Conservation (phyloP, 305 asterid species). For the Euphrasia arctica region DNA sequence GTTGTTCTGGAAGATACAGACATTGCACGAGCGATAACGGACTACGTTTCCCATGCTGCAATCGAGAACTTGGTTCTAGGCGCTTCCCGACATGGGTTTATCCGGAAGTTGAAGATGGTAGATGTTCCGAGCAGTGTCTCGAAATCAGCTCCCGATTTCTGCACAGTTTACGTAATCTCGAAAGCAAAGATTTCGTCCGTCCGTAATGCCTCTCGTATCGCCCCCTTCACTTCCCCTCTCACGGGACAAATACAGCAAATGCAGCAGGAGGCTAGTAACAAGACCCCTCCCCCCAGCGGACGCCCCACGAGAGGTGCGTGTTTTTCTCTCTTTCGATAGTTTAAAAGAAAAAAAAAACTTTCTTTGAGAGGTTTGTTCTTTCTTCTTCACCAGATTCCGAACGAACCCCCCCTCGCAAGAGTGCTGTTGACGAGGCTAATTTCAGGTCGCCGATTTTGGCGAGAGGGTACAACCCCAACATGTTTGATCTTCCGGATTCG, state of each 20-base stretch:
- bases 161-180: constrained; percentile 80
- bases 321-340: not conserved
- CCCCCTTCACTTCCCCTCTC: constrained; percentile 78
- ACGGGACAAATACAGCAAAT: constrained; percentile 38
- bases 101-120: constrained; percentile 65
- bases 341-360: too few species aligned
- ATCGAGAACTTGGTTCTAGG: constrained; percentile 80
- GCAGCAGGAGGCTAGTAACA: constrained; percentile 33
- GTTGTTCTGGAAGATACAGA: constrained; percentile 64
- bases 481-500: constrained; percentile 51
- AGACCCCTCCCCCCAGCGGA: constrained; percentile 30
- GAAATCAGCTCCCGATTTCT: constrained; percentile 79
- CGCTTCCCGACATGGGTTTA: constrained; percentile 73
- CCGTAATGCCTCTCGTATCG: constrained; percentile 62
- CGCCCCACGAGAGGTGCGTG: constrained; percentile 42
- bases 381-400: constrained; percentile 34
- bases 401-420: constrained; percentile 36
- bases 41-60: constrained; percentile 62
- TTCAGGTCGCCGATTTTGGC: constrained; percentile 58
- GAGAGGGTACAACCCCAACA: constrained; percentile 38
- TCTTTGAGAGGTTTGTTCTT: not conserved
- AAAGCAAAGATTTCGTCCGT: constrained; percentile 71
- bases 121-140: constrained; percentile 62
- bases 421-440: constrained; percentile 36
- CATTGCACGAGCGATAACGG: constrained; percentile 63